Evolutionary conservation across 768 basidiomycete genomes (phyloP).

Genomic region (Hypsizygus marmoreus): DNA sequence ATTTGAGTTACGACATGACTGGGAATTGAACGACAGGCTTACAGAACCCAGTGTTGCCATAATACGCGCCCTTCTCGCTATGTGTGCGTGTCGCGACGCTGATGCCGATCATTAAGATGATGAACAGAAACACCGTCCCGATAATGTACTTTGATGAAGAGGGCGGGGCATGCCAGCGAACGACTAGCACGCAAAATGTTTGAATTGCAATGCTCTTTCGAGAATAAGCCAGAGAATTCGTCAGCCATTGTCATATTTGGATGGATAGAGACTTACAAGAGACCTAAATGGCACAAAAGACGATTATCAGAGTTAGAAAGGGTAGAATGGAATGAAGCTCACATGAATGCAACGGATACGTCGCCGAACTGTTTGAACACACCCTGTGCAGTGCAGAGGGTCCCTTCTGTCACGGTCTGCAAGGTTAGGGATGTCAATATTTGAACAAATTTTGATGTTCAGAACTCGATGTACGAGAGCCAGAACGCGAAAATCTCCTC

Average conservation of each 20-base stretch:
- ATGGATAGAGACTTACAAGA: slow-evolving; percentile 18
- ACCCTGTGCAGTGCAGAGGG: slow-evolving; percentile 47
- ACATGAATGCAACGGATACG: slow-evolving; percentile 46
- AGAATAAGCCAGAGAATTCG: background rate
- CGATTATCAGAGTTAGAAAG: background rate
- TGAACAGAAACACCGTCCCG: slow-evolving; percentile 40
- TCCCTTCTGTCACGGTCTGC: slow-evolving; percentile 32
- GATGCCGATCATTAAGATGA: slow-evolving; percentile 40
- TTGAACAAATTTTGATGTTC: background rate
- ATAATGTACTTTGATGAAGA: slow-evolving; percentile 34
- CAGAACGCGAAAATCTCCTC: too few species aligned
- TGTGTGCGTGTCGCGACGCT: slow-evolving; percentile 32
- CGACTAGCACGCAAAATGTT: slow-evolving; percentile 51
- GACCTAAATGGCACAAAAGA: slow-evolving; percentile 16
- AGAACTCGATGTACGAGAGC: too few species aligned
- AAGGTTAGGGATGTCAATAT: background rate
- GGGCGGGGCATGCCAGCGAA: slow-evolving; percentile 35
- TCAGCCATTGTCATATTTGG: background rate
- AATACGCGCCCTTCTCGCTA: slow-evolving; percentile 34
- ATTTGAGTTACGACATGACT: background rate
- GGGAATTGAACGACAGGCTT: slow-evolving; percentile 11
- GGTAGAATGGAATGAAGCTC: slow-evolving; percentile 23
- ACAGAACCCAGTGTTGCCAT: slow-evolving; percentile 45
- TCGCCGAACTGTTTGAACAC: slow-evolving; percentile 50
- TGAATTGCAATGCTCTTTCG: slow-evolving; percentile 47